Evolutionary conservation across 441 rosid species (phyloP).

Genomic region (Croton setiger): DNA sequence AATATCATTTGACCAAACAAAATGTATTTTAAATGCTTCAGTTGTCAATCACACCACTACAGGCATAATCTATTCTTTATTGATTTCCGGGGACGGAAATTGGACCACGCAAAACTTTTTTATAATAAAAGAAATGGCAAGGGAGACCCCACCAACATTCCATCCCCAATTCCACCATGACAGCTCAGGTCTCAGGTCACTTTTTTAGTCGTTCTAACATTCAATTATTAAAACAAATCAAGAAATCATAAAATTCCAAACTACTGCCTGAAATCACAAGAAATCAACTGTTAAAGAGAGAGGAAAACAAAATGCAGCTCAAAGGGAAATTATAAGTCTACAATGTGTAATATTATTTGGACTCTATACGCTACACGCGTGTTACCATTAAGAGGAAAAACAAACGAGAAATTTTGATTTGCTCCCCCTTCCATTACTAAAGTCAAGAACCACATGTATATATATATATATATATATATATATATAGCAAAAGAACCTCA

Average conservation of each 20-base stretch:
- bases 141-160: slow-evolving; percentile 22
- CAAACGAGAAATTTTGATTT: neutral
- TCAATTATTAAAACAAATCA: slow-evolving; percentile 20
- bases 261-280: slow-evolving; percentile 2
- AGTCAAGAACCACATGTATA: slow-evolving; percentile 16
- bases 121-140: slow-evolving; percentile 10
- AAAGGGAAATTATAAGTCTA: slow-evolving; percentile 8
- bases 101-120: slow-evolving; percentile 7
- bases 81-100: slow-evolving; percentile 1
- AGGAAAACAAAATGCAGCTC: neutral
- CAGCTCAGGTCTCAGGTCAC: slow-evolving; percentile 1
- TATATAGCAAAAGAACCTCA: slow-evolving; percentile 4
- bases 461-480: no score
- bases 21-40: slow-evolving; percentile 2
- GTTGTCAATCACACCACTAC: slow-evolving; percentile 7
- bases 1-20: slow-evolving; percentile 6
- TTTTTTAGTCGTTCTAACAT: slow-evolving; percentile 25
- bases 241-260: slow-evolving; percentile 5
- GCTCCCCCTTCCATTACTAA: slow-evolving; percentile 19
- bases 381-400: neutral
- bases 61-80: slow-evolving; percentile 2
- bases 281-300: neutral
- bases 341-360: slow-evolving; percentile 1
- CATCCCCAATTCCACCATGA: slow-evolving; percentile 14
- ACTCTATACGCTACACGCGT: neutral